Percentiles rank a stretch among this genome's conserved stretches.
These are phyloP conservation scores for Grifola frondosa DNA, from an alignment of 1,284 basidiomycete species.

Conservation along the genomic window DNA sequence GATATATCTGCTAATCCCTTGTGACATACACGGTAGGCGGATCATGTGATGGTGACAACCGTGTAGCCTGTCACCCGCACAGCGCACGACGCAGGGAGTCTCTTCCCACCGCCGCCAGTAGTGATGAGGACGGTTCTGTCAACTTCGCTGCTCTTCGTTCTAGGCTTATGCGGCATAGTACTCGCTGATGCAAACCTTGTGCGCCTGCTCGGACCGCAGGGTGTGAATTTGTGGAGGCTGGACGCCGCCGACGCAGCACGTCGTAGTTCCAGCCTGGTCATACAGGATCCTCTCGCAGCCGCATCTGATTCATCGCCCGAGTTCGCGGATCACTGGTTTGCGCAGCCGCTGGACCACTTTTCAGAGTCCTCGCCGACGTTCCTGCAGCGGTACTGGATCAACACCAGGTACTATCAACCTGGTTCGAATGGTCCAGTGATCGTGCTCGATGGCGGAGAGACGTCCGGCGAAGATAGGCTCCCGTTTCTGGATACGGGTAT, in stretches of 20 bases:
- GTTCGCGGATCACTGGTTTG: slow-evolving; percentile 69
- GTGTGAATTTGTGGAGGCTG: slow-evolving; percentile 45
- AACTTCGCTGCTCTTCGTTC: not conserved
- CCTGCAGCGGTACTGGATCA: slow-evolving; percentile 86
- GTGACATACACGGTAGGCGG: no score
- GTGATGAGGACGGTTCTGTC: slow-evolving; percentile 4
- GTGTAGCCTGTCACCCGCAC: no score
- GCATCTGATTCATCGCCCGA: slow-evolving; percentile 27
- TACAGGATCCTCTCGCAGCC: slow-evolving; percentile 7
- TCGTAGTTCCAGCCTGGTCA: slow-evolving; percentile 1
- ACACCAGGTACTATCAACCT: slow-evolving; percentile 77
- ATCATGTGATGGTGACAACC: no score
- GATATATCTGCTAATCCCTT: no score
- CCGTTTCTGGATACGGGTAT: slow-evolving; percentile 83
- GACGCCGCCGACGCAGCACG: slow-evolving; percentile 9
- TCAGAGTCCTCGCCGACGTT: slow-evolving; percentile 53
- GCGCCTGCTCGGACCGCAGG: slow-evolving; percentile 35
- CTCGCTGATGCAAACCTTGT: slow-evolving; percentile 11
- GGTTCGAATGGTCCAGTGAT: slow-evolving; percentile 75
- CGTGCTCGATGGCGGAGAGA: slow-evolving; percentile 85
- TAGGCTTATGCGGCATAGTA: no score
- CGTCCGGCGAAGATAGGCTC: slow-evolving; percentile 68
- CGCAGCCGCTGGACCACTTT: slow-evolving; percentile 86
- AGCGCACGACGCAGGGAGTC: no score
- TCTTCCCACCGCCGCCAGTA: no score